Evolutionary conservation across 2,329 filamentous ascomycete species (phyloP), one percentile per base, ranked within the genome.

Genomic region (Diaporthe vexans): DNA sequence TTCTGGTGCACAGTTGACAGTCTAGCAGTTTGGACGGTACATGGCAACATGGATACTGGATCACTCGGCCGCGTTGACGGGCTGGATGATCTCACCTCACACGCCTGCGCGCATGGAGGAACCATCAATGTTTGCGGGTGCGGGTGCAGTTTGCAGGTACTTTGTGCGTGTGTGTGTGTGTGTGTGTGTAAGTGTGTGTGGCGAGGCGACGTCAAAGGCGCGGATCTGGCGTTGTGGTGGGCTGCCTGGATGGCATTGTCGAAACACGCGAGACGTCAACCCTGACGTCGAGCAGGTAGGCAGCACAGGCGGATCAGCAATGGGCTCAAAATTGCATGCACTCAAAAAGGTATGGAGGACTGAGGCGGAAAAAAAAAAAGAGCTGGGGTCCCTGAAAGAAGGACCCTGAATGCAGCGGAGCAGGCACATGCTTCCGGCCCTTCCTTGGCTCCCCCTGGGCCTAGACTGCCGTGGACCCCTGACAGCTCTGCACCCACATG

Each of bases 181-280:
- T 24, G 46, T 72, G 57, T 72, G 70, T n/a, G n/a, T n/a, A n/a
- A n/a, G 54, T 52, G 29, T 24, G 46, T 72, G 57, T 72, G 70
- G 57, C 70, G 24, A 72, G 52, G 52, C 70, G 70, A 72, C 70
- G 70, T 72, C 70, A 72, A 63, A 48, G 33, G 46, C 46, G 70
- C 57, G 48, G 43, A 56, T 72, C 33, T 26, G 48, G 26, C 35
- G 57, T 63, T 52, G 51, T 56, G 11, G 57, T 54, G 48, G 70
- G 33, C 57, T 72, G 40, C 57, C 54, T 72, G 17, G 43, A 51
- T 29, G 19, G 26, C 21, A 52, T 40, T 43, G 46, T 72, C 57
- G 69, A 61, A 72, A 72, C 43, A 37, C 54, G 67, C 51, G 51
- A 70, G 67, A 63, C 69, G 69, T 72, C 69, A 72, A 72, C 69